Conservation (phyloP, 2,329 filamentous ascomycete genomes). For the Neoascochyta sp. region DNA sequence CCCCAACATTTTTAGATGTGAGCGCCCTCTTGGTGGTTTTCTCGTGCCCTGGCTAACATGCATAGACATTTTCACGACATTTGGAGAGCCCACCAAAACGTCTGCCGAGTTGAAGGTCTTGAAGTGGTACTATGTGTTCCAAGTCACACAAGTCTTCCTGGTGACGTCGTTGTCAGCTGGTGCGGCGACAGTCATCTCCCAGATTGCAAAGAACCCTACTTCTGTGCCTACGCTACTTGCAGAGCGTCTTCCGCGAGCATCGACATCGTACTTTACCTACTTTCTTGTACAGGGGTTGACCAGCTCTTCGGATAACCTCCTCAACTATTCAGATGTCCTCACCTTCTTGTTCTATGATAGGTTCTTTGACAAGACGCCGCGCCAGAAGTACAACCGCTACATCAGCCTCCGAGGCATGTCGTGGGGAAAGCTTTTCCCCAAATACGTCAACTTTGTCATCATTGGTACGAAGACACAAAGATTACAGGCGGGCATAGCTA, state of each 20-base stretch:
- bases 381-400: constrained; percentile 39
- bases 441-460: constrained; percentile 41
- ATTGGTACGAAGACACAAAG: constrained; percentile 42
- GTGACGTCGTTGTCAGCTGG: constrained; percentile 79
- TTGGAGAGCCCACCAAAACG: constrained; percentile 75
- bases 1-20: constrained; percentile 75
- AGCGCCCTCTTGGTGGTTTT: constrained; percentile 28
- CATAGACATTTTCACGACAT: constrained; percentile 68
- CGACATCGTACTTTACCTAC: constrained; percentile 94
- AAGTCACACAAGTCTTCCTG: constrained; percentile 88
- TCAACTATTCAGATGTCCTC: constrained; percentile 71
- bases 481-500: constrained; percentile 2
- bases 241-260: constrained; percentile 71
- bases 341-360: constrained; percentile 72
- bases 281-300: constrained; percentile 88
- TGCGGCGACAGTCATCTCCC: constrained; percentile 64
- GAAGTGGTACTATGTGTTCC: constrained; percentile 86
- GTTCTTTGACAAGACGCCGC: constrained; percentile 69
- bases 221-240: constrained; percentile 64
- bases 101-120: constrained; percentile 85
- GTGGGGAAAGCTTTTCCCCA: constrained; percentile 42
- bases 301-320: constrained; percentile 68
- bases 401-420: constrained; percentile 31
- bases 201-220: constrained; percentile 62
- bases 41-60: constrained; percentile 5